phyloP scores from a whole-genome alignment of 2,329 filamentous ascomycete genomes.

The Alternaria arbusti region DNA sequence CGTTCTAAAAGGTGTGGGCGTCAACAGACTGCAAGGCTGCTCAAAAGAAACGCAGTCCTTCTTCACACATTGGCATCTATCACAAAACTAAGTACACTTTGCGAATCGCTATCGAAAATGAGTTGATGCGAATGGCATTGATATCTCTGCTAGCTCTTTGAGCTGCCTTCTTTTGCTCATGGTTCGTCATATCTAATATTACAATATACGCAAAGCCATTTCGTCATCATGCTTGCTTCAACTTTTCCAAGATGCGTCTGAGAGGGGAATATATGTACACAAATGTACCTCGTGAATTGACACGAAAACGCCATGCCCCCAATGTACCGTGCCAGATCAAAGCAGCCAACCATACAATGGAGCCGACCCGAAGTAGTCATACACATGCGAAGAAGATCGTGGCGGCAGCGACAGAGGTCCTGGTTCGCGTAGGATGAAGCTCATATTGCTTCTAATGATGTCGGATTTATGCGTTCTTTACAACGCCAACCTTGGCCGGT shows the following conservation, averaged over 20 bases:
- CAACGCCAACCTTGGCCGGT: constrained; percentile 94
- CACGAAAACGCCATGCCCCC: constrained; percentile 26
- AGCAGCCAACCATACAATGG: constrained; percentile 14
- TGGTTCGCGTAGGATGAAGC: neutral
- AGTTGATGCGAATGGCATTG: constrained; percentile 8
- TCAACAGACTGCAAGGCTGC: constrained; percentile 6
- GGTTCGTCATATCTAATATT: constrained; percentile 25
- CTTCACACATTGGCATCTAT: neutral
- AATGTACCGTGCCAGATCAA: constrained; percentile 17
- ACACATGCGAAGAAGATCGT: constrained; percentile 21
- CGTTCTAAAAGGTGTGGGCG: constrained; percentile 24
- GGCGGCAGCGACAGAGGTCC: neutral
- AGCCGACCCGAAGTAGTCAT: constrained; percentile 26
- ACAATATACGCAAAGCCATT: constrained; percentile 25
- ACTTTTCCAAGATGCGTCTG: constrained; percentile 27
- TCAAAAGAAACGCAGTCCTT: neutral
- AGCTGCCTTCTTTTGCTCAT: constrained; percentile 5
- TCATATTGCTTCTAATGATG: neutral
- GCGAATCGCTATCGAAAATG: neutral
- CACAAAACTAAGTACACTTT: neutral
- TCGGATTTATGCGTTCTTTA: constrained; percentile 71
- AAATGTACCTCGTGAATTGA: constrained; percentile 8
- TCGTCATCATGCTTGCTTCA: constrained; percentile 5
- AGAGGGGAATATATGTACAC: constrained; percentile 44
- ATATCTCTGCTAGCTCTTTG: constrained; percentile 4